Base-by-base conservation (phyloP, 1,284 basidiomycete genomes). In the Ganoderma boninense region DNA sequence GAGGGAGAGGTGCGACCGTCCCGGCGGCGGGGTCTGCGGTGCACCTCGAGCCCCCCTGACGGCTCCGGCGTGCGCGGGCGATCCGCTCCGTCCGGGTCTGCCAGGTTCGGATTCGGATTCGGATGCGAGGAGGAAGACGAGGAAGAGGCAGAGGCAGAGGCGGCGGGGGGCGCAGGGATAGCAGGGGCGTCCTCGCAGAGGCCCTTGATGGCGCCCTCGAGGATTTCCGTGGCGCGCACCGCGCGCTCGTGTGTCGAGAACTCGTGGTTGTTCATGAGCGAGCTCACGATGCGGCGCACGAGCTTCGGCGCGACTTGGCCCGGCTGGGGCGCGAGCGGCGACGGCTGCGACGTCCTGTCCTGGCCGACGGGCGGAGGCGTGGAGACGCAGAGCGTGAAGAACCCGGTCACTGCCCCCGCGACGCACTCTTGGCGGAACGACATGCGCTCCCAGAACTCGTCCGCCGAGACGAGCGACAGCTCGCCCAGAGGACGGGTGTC, bases 381-480 rank as follows among this genome's bases (percentile, higher is more conserved):
- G 29, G 78, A 68, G 74, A 81, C 60, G 84, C 84, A 84, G 70
- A 95, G 80, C 20, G 89, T 87, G 80, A 98, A 97, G 83, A 98
- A 98, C 0, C 94, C 96, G 1, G 95, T 97, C 16, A 97, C 87
- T 4, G 94, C 93, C 2, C 96, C 87, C 73, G 91, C 85, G 59
- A 93, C 88, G 78, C 97, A 98, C 80, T 98, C 97, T 78, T 98
- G 97, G 43, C 97, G 87, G 82, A 95, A 97, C 35, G 93, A 95
- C 93, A 98, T 96, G 18, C 95, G 87, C 80, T 97, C 95, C 95
- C 96, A 97, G 81, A 97, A 98, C 78, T 97, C 96, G 64, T 92
- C 92, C 40, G 88, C 78, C 0, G 84, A 79, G 71, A 92, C 90
- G 73, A 84, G 86, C 26, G 79, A 81, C 61, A 93, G 81, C 76